These are phyloP conservation scores for Gossypium trilobum DNA, from an alignment of 441 rosid species.

Conservation along the genomic window DNA sequence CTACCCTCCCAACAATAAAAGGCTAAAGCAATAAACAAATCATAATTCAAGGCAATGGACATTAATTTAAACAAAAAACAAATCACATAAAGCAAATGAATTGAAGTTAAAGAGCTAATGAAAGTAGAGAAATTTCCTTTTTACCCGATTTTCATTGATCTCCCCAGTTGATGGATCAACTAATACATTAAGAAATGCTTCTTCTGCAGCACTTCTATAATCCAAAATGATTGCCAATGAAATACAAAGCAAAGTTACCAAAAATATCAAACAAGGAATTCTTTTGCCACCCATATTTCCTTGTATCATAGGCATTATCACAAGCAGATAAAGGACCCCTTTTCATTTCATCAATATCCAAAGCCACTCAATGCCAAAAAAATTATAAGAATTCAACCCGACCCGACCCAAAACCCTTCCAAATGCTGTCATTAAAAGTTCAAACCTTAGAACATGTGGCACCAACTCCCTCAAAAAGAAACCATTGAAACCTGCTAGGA, in stretches of 20 bases:
- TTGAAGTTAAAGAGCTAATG: background rate
- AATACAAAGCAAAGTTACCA: conserved; percentile 47
- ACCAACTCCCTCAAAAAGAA: background rate
- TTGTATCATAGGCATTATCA: conserved; percentile 31
- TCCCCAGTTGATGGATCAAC: conserved; percentile 40
- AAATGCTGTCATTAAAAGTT: conserved; percentile 14
- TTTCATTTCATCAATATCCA: conserved; percentile 45
- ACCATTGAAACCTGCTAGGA: background rate
- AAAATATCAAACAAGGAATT: conserved; percentile 27
- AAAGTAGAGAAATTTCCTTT: conserved; percentile 12
- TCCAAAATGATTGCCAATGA: conserved; percentile 35
- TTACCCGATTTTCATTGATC: conserved; percentile 47
- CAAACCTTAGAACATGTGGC: conserved; percentile 14
- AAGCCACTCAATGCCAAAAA: conserved; percentile 22
- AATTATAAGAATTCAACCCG: background rate
- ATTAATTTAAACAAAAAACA: background rate
- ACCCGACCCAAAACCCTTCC: conserved; percentile 21
- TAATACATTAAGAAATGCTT: conserved; percentile 30
- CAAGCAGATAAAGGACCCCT: conserved; percentile 21
- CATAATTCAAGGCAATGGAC: background rate
- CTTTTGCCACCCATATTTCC: conserved; percentile 35
- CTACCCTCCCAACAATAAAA: background rate
- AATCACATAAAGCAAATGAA: background rate
- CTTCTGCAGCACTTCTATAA: conserved; percentile 27
- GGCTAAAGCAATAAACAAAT: background rate